Conservation (phyloP, 2,329 filamentous ascomycete species). For the Aspergillus amoenus region DNA sequence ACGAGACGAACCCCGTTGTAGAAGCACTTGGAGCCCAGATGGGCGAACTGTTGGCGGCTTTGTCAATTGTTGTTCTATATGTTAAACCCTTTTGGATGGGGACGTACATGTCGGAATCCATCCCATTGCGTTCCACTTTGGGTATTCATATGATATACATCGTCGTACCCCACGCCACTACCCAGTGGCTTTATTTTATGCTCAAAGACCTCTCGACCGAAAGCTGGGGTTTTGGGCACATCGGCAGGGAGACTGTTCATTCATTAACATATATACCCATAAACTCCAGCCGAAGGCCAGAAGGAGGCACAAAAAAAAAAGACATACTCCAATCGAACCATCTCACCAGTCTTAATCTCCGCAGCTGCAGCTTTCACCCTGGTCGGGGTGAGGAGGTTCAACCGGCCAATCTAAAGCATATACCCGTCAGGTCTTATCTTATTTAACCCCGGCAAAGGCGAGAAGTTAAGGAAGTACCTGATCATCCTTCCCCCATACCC, state of each 20-base stretch:
- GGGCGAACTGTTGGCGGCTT: conserved; percentile 32
- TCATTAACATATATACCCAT: not conserved
- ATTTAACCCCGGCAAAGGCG: not conserved
- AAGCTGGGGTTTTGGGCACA: conserved; percentile 53
- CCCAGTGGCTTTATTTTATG: conserved; percentile 53
- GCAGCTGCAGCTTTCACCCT: conserved; percentile 54
- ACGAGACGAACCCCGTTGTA: conserved; percentile 41
- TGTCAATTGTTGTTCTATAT: not conserved
- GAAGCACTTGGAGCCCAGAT: conserved; percentile 37
- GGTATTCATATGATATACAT: conserved; percentile 49
- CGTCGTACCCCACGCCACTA: conserved; percentile 43
- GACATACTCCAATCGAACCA: conserved; percentile 54
- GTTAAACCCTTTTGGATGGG: not conserved
- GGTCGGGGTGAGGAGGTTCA: conserved; percentile 58
- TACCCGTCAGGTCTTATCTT: not conserved
- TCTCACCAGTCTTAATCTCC: conserved; percentile 57
- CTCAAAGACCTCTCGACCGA: conserved; percentile 53
- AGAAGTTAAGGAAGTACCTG: conserved; percentile 33
- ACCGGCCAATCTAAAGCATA: conserved; percentile 36
- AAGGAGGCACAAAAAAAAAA: not conserved
- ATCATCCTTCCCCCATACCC: conserved; percentile 61
- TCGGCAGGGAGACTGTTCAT: conserved; percentile 50
- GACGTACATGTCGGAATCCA: conserved; percentile 48
- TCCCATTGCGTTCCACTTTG: conserved; percentile 53
- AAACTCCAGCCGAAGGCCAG: no score